Conservation (phyloP, 1,284 basidiomycete species). For the Ceratobasidium sp. region DNA sequence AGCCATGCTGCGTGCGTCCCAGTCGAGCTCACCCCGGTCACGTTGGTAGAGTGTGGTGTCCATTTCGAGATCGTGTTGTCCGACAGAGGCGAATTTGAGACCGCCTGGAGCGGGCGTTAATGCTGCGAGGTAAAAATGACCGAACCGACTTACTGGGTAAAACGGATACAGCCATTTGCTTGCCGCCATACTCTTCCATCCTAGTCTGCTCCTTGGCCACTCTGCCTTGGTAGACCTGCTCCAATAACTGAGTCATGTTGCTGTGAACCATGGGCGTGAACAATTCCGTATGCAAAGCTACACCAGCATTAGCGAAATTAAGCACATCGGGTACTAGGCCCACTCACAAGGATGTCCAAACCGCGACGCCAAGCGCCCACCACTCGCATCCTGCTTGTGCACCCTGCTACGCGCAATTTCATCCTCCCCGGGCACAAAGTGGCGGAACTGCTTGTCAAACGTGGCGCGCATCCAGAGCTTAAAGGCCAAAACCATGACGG, state of each 20-base stretch:
- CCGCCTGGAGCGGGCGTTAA: slow-evolving; percentile 48
- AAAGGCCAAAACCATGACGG: slow-evolving; percentile 81
- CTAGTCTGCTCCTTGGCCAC: slow-evolving; percentile 72
- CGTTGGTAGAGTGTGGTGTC: slow-evolving; percentile 79
- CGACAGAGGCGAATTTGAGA: slow-evolving; percentile 55
- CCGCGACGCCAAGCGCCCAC: slow-evolving; percentile 81
- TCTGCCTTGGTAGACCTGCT: slow-evolving; percentile 80
- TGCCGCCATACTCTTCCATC: slow-evolving; percentile 79
- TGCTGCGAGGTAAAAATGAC: neutral
- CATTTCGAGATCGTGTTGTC: slow-evolving; percentile 72
- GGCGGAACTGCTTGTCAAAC: slow-evolving; percentile 80
- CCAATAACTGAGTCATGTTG: slow-evolving; percentile 81
- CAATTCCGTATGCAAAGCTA: slow-evolving; percentile 78
- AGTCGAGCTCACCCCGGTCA: slow-evolving; percentile 83
- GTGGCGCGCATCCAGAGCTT: slow-evolving; percentile 82
- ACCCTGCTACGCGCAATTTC: slow-evolving; percentile 79
- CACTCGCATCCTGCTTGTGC: slow-evolving; percentile 77
- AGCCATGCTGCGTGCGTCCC: slow-evolving; percentile 79
- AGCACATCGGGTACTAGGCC: too few relatives aligned
- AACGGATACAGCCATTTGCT: slow-evolving; percentile 77
- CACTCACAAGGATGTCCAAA: slow-evolving; percentile 78
- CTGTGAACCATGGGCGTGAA: slow-evolving; percentile 92
- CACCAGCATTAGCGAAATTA: neutral
- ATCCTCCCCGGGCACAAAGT: slow-evolving; percentile 78
- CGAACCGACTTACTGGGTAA: slow-evolving; percentile 63